These are phyloP conservation scores for Aspergillus asperescens DNA, from an alignment of 495 filamentous ascomycete species.

Conservation along the genomic window DNA sequence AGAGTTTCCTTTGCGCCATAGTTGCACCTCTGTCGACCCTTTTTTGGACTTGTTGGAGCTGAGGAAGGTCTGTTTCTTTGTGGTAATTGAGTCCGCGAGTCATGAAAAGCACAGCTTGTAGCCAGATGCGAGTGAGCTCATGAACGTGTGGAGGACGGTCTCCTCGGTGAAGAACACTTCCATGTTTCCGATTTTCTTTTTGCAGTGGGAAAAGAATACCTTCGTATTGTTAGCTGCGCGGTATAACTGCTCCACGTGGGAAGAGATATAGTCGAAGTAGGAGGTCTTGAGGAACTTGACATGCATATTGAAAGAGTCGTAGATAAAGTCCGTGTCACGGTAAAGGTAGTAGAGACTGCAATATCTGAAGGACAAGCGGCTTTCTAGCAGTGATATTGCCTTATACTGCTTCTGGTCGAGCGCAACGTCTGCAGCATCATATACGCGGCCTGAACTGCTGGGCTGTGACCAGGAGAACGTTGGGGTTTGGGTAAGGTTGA, in stretches of 20 bases:
- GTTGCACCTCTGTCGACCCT: constrained; percentile 30
- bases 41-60: constrained; percentile 27
- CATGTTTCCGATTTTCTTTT: constrained; percentile 25
- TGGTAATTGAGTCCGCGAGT: constrained; percentile 26
- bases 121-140: constrained; percentile 28
- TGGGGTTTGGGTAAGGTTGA: constrained; percentile 22
- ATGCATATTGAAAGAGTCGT: constrained; percentile 22
- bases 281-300: constrained; percentile 29
- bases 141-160: constrained; percentile 21
- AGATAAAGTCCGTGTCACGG: constrained; percentile 31
- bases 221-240: constrained; percentile 20
- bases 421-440: constrained; percentile 31
- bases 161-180: constrained; percentile 28
- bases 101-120: constrained; percentile 34
- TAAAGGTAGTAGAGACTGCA: constrained; percentile 32
- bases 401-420: constrained; percentile 37
- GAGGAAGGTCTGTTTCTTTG: constrained; percentile 25
- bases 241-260: constrained; percentile 34
- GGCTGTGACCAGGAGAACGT: constrained; percentile 26
- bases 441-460: constrained; percentile 27
- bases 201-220: constrained; percentile 35
- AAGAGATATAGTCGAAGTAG: constrained; percentile 37
- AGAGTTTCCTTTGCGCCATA: constrained; percentile 28
- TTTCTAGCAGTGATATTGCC: constrained; percentile 25
- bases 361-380: constrained; percentile 28